Evolutionary conservation across 1,284 basidiomycete genomes (phyloP).

Genomic region (Cryptococcus depauperatus): DNA sequence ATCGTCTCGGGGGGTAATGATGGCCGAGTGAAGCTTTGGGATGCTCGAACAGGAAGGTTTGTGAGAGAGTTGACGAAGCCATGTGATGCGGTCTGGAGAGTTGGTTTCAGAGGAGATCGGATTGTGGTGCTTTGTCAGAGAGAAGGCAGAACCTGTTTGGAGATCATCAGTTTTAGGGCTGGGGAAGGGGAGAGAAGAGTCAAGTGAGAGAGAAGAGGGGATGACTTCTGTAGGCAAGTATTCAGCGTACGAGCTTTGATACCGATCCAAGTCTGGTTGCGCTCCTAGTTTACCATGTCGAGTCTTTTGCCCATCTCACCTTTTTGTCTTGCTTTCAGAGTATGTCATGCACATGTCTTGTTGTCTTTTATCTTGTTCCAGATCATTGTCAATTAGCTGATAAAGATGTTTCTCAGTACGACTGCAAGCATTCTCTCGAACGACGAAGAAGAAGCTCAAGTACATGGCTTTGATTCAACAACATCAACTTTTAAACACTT

Average conservation of each 20-base stretch:
- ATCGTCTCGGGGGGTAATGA: constrained; percentile 67
- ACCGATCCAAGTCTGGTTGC: neutral
- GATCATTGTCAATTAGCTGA: no score
- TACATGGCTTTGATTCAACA: no score
- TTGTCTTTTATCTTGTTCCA: no score
- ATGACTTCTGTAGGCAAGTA: no score
- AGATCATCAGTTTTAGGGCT: constrained; percentile 52
- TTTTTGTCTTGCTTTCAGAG: neutral
- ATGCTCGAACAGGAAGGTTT: constrained; percentile 59
- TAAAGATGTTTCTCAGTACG: no score
- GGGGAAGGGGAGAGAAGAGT: constrained; percentile 23
- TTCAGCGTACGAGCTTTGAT: neutral
- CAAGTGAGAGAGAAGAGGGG: neutral
- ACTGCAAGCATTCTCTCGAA: no score
- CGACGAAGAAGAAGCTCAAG: no score
- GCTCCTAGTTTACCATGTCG: neutral
- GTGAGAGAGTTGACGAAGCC: constrained; percentile 67
- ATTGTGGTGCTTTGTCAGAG: constrained; percentile 77
- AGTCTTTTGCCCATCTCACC: neutral
- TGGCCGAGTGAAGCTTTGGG: constrained; percentile 81
- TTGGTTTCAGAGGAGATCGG: constrained; percentile 66
- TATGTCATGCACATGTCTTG: no score
- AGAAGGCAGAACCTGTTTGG: constrained; percentile 77
- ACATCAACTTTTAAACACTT: no score
- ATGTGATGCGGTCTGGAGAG: constrained; percentile 82